Evolutionary conservation across 495 filamentous ascomycete genomes (phyloP).

Genomic region (Aspergillus hancockii): DNA sequence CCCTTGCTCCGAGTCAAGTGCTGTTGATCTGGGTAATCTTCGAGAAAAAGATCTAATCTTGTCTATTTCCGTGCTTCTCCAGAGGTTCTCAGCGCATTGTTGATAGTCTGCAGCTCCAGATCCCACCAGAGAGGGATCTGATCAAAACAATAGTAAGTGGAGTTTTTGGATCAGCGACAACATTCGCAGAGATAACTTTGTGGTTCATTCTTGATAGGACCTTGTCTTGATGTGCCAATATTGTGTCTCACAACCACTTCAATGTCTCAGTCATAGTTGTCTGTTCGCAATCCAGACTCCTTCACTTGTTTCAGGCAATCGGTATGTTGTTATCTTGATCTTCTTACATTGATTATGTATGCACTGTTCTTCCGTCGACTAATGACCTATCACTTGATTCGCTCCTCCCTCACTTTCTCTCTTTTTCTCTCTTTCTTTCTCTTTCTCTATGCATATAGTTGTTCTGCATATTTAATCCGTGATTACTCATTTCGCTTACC

Average conservation of each 20-base stretch:
- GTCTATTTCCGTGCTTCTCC: neutral
- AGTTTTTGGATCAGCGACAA: neutral
- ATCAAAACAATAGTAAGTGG: conserved; percentile 21
- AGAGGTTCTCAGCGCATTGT: neutral
- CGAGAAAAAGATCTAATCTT: neutral
- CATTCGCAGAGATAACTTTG: neutral
- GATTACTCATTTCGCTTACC: neutral
- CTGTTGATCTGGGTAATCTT: neutral
- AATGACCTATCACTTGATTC: neutral
- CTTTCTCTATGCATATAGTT: neutral
- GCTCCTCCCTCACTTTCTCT: neutral
- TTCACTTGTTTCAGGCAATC: neutral
- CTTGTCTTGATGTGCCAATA: conserved; percentile 7
- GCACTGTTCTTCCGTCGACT: neutral
- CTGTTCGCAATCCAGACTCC: conserved; percentile 3
- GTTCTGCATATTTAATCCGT: neutral
- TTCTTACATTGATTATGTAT: neutral
- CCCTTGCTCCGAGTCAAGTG: neutral
- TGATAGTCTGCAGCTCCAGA: conserved; percentile 7
- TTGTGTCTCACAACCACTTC: neutral
- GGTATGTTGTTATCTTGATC: conserved; percentile 11
- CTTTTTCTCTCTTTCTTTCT: too few relatives aligned
- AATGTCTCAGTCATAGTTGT: conserved; percentile 8
- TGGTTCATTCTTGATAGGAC: conserved; percentile 10
- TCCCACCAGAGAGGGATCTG: conserved; percentile 9